Conservation (phyloP, 192 early-diverging fungal species). For the Backusella macrospora region DNA sequence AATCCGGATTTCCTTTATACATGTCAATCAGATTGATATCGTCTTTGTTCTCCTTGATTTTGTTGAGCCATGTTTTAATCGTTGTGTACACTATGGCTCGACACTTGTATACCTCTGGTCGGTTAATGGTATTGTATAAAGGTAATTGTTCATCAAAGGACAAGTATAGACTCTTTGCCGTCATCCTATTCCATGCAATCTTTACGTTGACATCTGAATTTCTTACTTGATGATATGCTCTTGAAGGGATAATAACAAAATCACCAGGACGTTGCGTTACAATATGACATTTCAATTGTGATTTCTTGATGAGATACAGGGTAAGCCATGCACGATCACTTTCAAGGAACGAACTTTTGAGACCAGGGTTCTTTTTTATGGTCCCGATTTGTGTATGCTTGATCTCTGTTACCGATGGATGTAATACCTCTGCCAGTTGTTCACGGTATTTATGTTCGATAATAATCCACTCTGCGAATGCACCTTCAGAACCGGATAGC, state of each 20-base stretch:
- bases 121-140: conserved; percentile 24
- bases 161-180: background rate
- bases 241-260: conserved; percentile 39
- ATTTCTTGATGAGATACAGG: background rate
- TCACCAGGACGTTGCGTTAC: conserved; percentile 37
- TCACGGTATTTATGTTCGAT: conserved; percentile 13
- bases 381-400: background rate
- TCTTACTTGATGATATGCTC: conserved; percentile 38
- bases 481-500: conserved; percentile 22
- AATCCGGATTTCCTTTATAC: too few relatives aligned
- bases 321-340: conserved; percentile 31
- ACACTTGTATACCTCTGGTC: conserved; percentile 33
- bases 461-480: conserved; percentile 27
- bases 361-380: background rate
- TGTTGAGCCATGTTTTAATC: conserved; percentile 4
- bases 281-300: conserved; percentile 21
- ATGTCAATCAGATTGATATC: background rate
- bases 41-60: background rate
- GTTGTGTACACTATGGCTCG: conserved; percentile 25
- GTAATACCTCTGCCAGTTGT: background rate
- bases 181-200: conserved; percentile 37
- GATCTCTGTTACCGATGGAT: background rate
- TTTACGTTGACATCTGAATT: conserved; percentile 33
- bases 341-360: conserved; percentile 26
- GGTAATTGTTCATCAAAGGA: conserved; percentile 22